Base-by-base conservation (phyloP, 2,329 filamentous ascomycete genomes). In the Thelonectria blattea region DNA sequence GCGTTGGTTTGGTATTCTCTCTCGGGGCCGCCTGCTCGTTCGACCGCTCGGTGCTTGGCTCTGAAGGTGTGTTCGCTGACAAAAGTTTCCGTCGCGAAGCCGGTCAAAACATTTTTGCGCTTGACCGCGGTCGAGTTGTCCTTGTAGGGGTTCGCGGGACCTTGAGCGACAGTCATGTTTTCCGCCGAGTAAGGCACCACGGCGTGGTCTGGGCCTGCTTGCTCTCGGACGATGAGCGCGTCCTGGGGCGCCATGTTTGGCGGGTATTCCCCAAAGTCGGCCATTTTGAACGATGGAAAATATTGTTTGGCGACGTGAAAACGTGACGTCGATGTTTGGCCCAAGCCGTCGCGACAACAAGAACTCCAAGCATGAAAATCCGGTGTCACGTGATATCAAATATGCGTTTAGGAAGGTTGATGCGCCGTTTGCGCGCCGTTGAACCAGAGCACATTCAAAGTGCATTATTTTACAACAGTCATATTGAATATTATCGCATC, bases 21-120 rank as follows among this genome's bases (percentile, higher is more conserved):
- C 66, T 83, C 81, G 0, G 85, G 77, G 63, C 86, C 84, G 65
- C 77, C 89, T 74, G 70, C 86, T 63, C 90, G 85, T 74, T 94
- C 89, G 61, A 95, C 85, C 2, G 92, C 93, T 58, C 92, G 89
- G 74, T 97, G 93, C 65, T 95, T 93, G 71, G 86, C 87, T 68
- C 92, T 88, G 74, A 99, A 99, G 1, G 91, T 93, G 65, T 94
- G 87, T 72, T 98, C 95, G 75, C 92, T 96, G 65, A 99, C 87
- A 68, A 87, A 91, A 0, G 91, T 93, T 76, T 99, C 94, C 68
- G 95, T 86, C 2, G 95, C 95, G 70, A 86, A 90, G 11, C 95
- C 95, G 0, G 95, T 97, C 11, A 91, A 83, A 1, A 93, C 83
- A 63, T 93, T 94, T 73, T 93, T 94, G 61, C 91, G 87, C 77